phyloP scores from a whole-genome alignment of 768 basidiomycete species.

The Tremella mesenterica region DNA sequence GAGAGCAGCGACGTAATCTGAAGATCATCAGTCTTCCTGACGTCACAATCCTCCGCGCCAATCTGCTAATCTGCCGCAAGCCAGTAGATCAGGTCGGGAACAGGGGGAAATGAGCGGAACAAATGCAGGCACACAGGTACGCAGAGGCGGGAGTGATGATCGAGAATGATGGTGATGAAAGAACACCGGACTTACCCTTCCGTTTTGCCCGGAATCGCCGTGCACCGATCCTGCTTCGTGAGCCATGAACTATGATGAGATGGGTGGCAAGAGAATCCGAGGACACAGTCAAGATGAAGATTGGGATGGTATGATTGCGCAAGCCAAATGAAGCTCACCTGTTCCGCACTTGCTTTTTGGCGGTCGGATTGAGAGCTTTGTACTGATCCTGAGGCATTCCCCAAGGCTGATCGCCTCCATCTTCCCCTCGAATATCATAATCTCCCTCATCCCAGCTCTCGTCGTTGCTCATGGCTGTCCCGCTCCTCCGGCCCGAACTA shows the following conservation, averaged over 20 bases:
- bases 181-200: conserved; percentile 19
- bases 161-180: conserved; percentile 8
- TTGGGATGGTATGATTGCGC: too few relatives aligned
- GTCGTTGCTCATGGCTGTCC: conserved; percentile 6
- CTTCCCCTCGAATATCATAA: conserved; percentile 2
- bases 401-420: conserved; percentile 27
- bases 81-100: too few relatives aligned
- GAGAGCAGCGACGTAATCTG: conserved; percentile 30
- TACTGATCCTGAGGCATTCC: conserved; percentile 39
- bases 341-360: conserved; percentile 40
- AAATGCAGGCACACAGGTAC: too few relatives aligned
- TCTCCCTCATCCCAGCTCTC: conserved; percentile 25
- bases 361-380: conserved; percentile 30
- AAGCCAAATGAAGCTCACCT: too few relatives aligned
- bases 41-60: too few relatives aligned
- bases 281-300: not conserved
- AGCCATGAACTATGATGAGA: not conserved
- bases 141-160: too few relatives aligned
- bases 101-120: too few relatives aligned
- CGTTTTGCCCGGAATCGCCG: conserved; percentile 16
- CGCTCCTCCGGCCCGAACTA: conserved; percentile 13
- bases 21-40: conserved; percentile 20
- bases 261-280: not conserved
- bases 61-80: too few relatives aligned
- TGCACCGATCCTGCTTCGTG: conserved; percentile 27